Evolutionary conservation across 2,329 filamentous ascomycete genomes (phyloP), one percentile per base, ranked within the genome.

Genomic region (Mycosphaerella sp.): DNA sequence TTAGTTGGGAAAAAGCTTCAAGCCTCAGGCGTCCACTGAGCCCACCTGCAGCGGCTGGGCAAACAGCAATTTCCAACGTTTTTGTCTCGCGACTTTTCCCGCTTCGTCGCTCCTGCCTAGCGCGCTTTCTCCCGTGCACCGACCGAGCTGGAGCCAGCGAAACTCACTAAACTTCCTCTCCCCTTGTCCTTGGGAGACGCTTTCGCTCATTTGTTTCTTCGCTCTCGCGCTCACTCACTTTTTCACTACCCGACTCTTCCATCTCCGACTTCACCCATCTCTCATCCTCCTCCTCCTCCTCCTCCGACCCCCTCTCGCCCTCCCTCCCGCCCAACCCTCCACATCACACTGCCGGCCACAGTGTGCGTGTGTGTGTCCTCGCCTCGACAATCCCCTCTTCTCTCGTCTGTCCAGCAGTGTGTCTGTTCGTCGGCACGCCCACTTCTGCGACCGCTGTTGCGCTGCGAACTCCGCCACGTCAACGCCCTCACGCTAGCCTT

Each of bases 401-500:
- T 23, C 14, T 51, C 17, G 40, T 42, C 12, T 7, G 6, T 17
- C 42, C 42, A 44, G 42, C 17, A 44, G 10, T 29, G 8, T 44
- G 34, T 29, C 21, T 44, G 34, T 21, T 44, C n/a, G 31, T 10
- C 48, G 32, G 40, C 29, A 36, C 40, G 8, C 14, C 47, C 38
- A 14, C 41, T 38, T 12, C n/a, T n/a, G 14, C 48, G 40, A 26
- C 29, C 34, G 17, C 21, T 32, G 34, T 45, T 45, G 48, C 41
- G 39, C 45, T 47, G 53, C 53, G 45, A 40, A 40, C 53, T 55
- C 53, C 45, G 53, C 53, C 53, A 55, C 53, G 48, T 55, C 53
- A 48, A 55, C 51, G 53, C 53, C 53, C 36, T 44, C 47, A 14
- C 41, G 14, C 52, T 40, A 26, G 26, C 53, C 36, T 29, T n/a